Percentiles rank a stretch among this genome's conserved stretches.
These are phyloP conservation scores for Xerocomellus chrysenteron DNA, from an alignment of 768 basidiomycete genomes.

Conservation along the genomic window DNA sequence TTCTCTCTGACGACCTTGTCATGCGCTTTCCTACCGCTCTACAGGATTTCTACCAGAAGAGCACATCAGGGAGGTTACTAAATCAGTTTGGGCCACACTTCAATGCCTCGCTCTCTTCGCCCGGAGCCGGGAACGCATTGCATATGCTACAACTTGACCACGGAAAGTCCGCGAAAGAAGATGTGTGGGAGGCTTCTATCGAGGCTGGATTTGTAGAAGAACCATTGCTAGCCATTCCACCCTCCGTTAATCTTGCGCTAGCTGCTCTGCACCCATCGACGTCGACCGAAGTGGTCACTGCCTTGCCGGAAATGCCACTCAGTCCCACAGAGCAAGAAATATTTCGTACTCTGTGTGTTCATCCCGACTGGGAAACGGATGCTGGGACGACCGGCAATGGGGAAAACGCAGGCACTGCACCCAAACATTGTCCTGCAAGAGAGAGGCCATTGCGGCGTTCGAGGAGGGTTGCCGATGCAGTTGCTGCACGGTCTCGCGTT, in stretches of 20 bases:
- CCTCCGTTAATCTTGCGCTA: conserved; percentile 31
- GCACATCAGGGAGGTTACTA: conserved; percentile 45
- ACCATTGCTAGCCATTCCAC: conserved; percentile 21
- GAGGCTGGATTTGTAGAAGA: conserved; percentile 25
- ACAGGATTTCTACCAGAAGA: conserved; percentile 54
- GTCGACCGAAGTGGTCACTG: conserved; percentile 9
- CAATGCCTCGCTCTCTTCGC: conserved; percentile 38
- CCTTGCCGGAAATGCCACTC: conserved; percentile 44
- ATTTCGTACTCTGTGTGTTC: conserved; percentile 61
- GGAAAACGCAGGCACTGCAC: conserved; percentile 6
- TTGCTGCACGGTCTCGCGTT: conserved; percentile 48
- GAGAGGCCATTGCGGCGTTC: conserved; percentile 43
- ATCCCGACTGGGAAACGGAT: conserved; percentile 52
- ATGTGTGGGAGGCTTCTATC: conserved; percentile 19
- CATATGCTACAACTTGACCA: conserved; percentile 3
- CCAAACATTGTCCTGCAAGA: background rate
- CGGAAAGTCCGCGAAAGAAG: conserved; percentile 6
- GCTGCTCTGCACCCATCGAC: conserved; percentile 26
- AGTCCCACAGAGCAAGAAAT: conserved; percentile 72
- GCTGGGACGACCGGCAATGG: conserved; percentile 6
- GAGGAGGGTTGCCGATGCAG: conserved; percentile 64
- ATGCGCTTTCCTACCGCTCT: conserved; percentile 63
- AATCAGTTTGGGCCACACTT: conserved; percentile 69
- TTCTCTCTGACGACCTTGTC: conserved; percentile 61
- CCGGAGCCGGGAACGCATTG: background rate